phyloP scores from a whole-genome alignment of 2,329 filamentous ascomycete genomes.

The Trichoderma endophyticum region DNA sequence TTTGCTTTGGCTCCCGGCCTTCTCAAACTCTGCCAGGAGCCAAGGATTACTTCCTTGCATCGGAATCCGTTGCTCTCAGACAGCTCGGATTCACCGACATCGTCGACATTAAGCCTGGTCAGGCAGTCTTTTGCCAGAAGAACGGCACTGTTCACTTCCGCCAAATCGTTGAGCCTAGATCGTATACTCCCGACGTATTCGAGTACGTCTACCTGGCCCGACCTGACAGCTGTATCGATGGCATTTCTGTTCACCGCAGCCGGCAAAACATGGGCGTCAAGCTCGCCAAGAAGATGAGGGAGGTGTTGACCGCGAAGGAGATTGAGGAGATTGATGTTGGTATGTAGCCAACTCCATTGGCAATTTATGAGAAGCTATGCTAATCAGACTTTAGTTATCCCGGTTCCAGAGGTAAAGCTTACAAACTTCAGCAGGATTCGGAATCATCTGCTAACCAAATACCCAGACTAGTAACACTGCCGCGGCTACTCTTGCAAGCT shows the following conservation, averaged over 20 bases:
- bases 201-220: slow-evolving; percentile 86
- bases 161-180: slow-evolving; percentile 65
- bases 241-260: slow-evolving; percentile 80
- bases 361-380: neutral
- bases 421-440: neutral
- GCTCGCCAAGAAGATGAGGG: slow-evolving; percentile 69
- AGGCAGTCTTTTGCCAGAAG: slow-evolving; percentile 83
- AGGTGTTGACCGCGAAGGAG: slow-evolving; percentile 63
- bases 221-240: slow-evolving; percentile 79
- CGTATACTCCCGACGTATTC: slow-evolving; percentile 76
- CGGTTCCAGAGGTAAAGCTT: slow-evolving; percentile 51
- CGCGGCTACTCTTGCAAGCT: slow-evolving; percentile 71
- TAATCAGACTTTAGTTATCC: slow-evolving; percentile 56
- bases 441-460: neutral
- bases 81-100: slow-evolving; percentile 79
- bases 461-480: slow-evolving; percentile 73
- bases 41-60: slow-evolving; percentile 86
- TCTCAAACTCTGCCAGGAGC: slow-evolving; percentile 60
- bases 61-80: slow-evolving; percentile 77
- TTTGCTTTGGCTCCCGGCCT: slow-evolving; percentile 71
- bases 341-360: slow-evolving; percentile 18
- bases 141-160: slow-evolving; percentile 69
- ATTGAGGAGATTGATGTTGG: slow-evolving; percentile 72
- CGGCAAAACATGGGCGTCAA: slow-evolving; percentile 83
- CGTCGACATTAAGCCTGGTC: slow-evolving; percentile 73